phyloP scores from a whole-genome alignment of 257 asterid species.

The Solanum virginianum region DNA sequence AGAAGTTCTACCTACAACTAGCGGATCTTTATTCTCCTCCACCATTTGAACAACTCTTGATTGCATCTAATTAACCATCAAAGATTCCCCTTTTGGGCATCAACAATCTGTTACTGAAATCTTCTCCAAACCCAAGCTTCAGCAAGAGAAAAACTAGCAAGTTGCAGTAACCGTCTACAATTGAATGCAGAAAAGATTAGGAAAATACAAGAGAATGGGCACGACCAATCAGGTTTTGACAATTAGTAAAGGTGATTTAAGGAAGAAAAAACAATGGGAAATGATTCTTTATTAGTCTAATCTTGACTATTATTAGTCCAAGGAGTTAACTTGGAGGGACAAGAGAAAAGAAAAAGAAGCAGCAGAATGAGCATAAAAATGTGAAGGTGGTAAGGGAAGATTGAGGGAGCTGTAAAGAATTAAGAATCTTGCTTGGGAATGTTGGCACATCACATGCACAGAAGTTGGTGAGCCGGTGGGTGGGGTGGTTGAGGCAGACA shows the following conservation, averaged over 20 bases:
- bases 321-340: not conserved
- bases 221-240: not conserved
- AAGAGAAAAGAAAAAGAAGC: not conserved
- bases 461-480: not conserved
- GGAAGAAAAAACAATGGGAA: not conserved
- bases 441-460: not conserved
- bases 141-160: not conserved
- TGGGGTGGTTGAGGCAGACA: not conserved
- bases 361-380: not conserved
- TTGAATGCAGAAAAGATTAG: not conserved
- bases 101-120: not conserved
- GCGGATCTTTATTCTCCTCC: conserved; percentile 32
- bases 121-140: not conserved
- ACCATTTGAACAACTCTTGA: conserved; percentile 17
- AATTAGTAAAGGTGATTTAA: not conserved
- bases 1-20: conserved; percentile 10
- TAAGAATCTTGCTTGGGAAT: not conserved
- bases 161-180: not conserved
- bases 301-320: not conserved
- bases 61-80: not conserved
- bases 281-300: not conserved
- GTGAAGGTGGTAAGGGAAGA: not conserved
- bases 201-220: not conserved
- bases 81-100: not conserved
- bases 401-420: not conserved